phyloP scores from a whole-genome alignment of 2,329 filamentous ascomycete species.

The Drechslera avenae region DNA sequence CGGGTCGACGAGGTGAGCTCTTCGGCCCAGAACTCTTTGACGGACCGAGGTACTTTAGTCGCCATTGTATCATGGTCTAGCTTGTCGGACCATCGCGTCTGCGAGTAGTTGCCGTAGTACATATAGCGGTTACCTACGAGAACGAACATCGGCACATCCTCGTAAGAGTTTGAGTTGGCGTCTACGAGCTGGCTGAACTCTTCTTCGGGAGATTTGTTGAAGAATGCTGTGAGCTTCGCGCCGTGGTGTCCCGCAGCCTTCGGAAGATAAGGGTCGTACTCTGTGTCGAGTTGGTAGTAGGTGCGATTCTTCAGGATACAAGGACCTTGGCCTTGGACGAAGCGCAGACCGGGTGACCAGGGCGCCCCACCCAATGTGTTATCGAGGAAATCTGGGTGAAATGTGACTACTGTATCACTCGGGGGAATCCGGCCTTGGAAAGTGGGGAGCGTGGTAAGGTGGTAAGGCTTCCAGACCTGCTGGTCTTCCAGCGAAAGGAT shows the following conservation, averaged over 20 bases:
- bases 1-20: constrained; percentile 44
- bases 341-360: constrained; percentile 52
- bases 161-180: constrained; percentile 35
- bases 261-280: constrained; percentile 51
- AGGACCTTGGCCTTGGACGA: constrained; percentile 28
- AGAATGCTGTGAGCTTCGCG: constrained; percentile 55
- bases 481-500: constrained; percentile 10
- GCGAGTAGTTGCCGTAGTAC: constrained; percentile 55
- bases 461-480: constrained; percentile 45
- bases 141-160: constrained; percentile 52
- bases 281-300: constrained; percentile 51
- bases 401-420: constrained; percentile 35
- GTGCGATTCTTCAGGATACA: constrained; percentile 42
- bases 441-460: constrained; percentile 39
- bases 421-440: constrained; percentile 31
- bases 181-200: constrained; percentile 26
- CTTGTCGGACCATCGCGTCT: constrained; percentile 52
- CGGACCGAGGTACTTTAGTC: constrained; percentile 44
- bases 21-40: constrained; percentile 50
- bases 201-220: constrained; percentile 47
- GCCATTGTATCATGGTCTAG: constrained; percentile 51
- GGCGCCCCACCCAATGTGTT: constrained; percentile 44
- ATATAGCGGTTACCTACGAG: constrained; percentile 38
- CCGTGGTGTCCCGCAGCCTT: constrained; percentile 50
- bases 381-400: constrained; percentile 48